Evolutionary conservation across 1,139 yeast genomes (phyloP), one percentile per base, ranked within the genome.

Genomic region (Diutina ranongensis): DNA sequence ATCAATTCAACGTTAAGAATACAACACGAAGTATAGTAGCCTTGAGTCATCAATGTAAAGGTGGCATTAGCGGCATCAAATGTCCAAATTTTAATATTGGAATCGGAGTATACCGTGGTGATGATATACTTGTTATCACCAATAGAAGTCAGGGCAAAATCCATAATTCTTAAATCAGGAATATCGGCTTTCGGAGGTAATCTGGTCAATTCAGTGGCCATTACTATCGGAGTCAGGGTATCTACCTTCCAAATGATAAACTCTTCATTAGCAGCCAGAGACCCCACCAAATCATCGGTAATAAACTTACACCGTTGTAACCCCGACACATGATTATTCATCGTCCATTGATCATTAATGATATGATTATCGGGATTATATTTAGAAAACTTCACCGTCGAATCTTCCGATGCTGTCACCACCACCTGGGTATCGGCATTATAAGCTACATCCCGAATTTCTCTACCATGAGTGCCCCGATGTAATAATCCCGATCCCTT

Each of bases 251-350:
- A 92, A 8, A 87, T 64, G 49, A 75, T 74, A 45, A 92, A 73
- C 62, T 92, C 98, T 59, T 92, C 98, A 56, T 94, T 77, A 0
- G 95, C 97, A 10, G 95, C 92, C 1, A 92, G 79, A 51, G 88
- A 65, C 33, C 71, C 78, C 7, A 70, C 58, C 34, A 49, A 63
- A 1, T 70, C 63, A 10, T 71, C 62, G 53, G 63, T 68, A 22
- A 86, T 64, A 62, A 89, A 84, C 49, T 75, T 78, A 15, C 85
- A 71, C 44, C 76, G 72, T 58, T 89, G 97, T 46, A 92, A 63
- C 0, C 97, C 97, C 1, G 97, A 86, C 2, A 87, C 82, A 59
- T 92, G 98, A 49, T 78, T 76, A 57, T 89, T 76, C 59, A 82
- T 71, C 2, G 83, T 73, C 81, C 92, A 80, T 21, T 67, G 65